Conservation (phyloP, 2,329 filamentous ascomycete genomes). For the Fusarium protoensiforme region DNA sequence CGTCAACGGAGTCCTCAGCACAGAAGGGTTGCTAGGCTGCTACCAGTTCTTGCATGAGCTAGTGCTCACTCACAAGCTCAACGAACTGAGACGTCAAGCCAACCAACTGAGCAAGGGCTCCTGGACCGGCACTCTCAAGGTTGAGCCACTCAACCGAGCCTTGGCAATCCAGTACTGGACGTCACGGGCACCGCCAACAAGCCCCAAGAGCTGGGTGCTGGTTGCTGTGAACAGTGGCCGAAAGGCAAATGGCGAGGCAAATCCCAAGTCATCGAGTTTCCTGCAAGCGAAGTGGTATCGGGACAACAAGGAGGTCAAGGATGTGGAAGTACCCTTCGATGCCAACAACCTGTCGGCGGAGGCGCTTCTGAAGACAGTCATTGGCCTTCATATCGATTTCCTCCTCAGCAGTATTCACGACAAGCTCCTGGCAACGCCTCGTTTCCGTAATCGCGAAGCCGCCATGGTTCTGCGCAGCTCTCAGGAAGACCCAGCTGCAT, state of each 20-base stretch:
- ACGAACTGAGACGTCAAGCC: conserved; percentile 82
- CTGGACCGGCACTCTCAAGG: conserved; percentile 82
- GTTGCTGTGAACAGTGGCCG: conserved; percentile 80
- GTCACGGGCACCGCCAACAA: conserved; percentile 60
- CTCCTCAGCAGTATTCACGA: conserved; percentile 75
- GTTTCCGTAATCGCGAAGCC: conserved; percentile 71
- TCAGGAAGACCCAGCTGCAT: conserved; percentile 71
- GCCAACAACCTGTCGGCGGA: conserved; percentile 77
- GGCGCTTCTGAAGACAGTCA: conserved; percentile 75
- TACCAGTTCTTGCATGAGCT: conserved; percentile 91
- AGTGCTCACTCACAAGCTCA: conserved; percentile 89
- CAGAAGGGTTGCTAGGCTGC: conserved; percentile 80
- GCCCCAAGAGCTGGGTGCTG: conserved; percentile 89
- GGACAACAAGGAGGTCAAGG: conserved; percentile 79
- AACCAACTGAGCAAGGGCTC: conserved; percentile 72
- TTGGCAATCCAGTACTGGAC: conserved; percentile 94
- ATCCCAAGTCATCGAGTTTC: conserved; percentile 61
- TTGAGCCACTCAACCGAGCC: conserved; percentile 83
- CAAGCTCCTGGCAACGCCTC: conserved; percentile 67
- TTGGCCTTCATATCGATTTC: conserved; percentile 79
- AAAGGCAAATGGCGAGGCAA: conserved; percentile 52
- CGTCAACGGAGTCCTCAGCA: conserved; percentile 76
- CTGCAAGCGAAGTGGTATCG: conserved; percentile 84
- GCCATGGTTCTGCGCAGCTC: conserved; percentile 69
- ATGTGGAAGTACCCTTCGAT: conserved; percentile 75